Conservation (phyloP, 2,329 filamentous ascomycete species). For the Colletotrichum tropicicola region DNA sequence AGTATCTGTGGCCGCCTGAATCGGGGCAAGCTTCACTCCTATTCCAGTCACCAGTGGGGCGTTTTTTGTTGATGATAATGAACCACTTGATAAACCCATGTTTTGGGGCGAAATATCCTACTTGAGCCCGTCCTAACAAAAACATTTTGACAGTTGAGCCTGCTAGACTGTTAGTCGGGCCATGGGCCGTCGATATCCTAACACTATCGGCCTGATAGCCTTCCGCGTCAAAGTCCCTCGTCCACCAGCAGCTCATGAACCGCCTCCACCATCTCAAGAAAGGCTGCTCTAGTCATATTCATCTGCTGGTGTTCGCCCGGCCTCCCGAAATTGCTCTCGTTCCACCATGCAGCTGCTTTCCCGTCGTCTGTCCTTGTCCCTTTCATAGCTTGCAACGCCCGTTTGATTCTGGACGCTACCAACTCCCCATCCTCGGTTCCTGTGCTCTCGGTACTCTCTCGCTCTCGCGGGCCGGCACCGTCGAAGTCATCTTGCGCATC, state of each 20-base stretch:
- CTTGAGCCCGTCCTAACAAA: background rate
- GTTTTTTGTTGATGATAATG: background rate
- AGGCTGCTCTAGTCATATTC: conserved; percentile 26
- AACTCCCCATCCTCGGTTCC: conserved; percentile 12
- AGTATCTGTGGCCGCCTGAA: background rate
- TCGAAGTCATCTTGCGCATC: conserved; percentile 10
- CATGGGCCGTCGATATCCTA: background rate
- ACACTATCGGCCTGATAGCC: background rate
- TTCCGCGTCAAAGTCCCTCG: conserved; percentile 28
- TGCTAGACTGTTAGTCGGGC: no score
- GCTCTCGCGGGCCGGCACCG: background rate
- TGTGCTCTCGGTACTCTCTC: background rate
- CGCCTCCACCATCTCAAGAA: conserved; percentile 41
- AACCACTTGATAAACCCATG: background rate
- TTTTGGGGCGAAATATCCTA: background rate
- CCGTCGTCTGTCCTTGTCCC: conserved; percentile 21
- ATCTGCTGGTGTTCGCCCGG: background rate
- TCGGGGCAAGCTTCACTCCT: background rate
- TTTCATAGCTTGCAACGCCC: conserved; percentile 10
- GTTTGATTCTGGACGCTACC: conserved; percentile 3
- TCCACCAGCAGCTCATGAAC: conserved; percentile 40
- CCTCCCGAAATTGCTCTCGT: background rate
- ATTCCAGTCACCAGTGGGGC: background rate
- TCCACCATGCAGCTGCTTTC: conserved; percentile 30
- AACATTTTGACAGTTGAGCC: background rate